Conservation (phyloP, 192 early-diverging fungal species). For the Linnemannia elongata region DNA sequence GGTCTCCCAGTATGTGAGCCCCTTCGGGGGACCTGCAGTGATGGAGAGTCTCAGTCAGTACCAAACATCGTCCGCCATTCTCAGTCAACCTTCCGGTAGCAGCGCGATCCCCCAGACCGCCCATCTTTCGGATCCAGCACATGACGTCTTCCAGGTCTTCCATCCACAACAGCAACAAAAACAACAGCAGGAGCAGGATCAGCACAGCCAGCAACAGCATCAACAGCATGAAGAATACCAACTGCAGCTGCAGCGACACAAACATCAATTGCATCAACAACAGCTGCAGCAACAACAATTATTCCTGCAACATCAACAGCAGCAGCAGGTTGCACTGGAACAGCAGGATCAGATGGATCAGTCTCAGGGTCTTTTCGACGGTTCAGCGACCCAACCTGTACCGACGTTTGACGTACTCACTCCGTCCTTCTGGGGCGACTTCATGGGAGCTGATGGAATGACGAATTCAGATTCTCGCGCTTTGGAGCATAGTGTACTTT, state of each 20-base stretch:
- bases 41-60: conserved; percentile 44
- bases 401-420: neutral
- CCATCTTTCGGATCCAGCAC: neutral
- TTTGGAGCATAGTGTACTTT: neutral
- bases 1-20: conserved; percentile 45
- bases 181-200: neutral
- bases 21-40: conserved; percentile 45
- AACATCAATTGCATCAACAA: conserved; percentile 12
- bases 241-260: conserved; percentile 3
- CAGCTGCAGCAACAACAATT: conserved; percentile 15
- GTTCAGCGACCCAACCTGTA: neutral
- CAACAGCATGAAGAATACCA: conserved; percentile 17
- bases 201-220: conserved; percentile 10
- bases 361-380: conserved; percentile 1
- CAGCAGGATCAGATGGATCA: neutral
- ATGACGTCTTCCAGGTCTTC: conserved; percentile 5
- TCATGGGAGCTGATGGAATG: neutral
- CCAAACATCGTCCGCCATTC: conserved; percentile 39
- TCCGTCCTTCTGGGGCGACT: conserved; percentile 34
- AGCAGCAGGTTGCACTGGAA: neutral
- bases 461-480: neutral
- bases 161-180: neutral
- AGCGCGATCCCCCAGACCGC: conserved; percentile 14
- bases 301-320: neutral
- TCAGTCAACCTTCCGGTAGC: conserved; percentile 26